Base-by-base conservation (phyloP, 2,329 filamentous ascomycete species). In the Fusarium sp. region DNA sequence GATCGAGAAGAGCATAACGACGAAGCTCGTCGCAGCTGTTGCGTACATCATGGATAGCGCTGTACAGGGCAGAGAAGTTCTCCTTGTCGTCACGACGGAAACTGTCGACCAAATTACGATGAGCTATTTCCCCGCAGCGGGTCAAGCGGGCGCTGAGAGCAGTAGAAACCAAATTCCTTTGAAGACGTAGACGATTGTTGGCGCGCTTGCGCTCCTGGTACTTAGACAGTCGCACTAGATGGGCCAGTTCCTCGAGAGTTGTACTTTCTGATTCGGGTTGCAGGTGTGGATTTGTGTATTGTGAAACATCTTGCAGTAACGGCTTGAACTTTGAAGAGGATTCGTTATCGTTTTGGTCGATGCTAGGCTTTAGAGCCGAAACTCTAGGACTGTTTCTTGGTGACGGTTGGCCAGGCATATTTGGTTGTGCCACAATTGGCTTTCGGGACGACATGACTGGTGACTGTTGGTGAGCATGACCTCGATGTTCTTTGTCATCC, bases 151-250 rank as follows among this genome's bases (percentile, higher is more conserved):
- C 89, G 71, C 90, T 93, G 63, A 94, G 84, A 42, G 92, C 92
- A 45, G 91, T 92, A 22, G 91, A 92, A 56, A 95, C 88, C 66
- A 95, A 83, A 77, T 88, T 92, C 76, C 91, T 87, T 78, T 94
- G 91, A 56, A 96, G 85, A 61, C 92, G 90, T 71, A 92, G 85
- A 72, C 92, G 87, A 47, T 90, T 92, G 77, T 91, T 90, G 71
- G 88, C 86, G 81, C 92, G 89, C 84, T 93, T 92, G 84, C 91
- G 91, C 84, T 93, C 91, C 81, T 95, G 92, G 79, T 94, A 94
- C 76, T 90, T 92, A 78, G 92, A 92, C 68, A 94, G 84, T 66
- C 92, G 89, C 71, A 94, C 91, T 74, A 95, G 81, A 79, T 94
- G 92, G 54, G 92, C 92, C 72, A 95, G 87, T 80, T 95, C 92